Conservation (phyloP, 78 protist species). For the Acrasis kona region DNA sequence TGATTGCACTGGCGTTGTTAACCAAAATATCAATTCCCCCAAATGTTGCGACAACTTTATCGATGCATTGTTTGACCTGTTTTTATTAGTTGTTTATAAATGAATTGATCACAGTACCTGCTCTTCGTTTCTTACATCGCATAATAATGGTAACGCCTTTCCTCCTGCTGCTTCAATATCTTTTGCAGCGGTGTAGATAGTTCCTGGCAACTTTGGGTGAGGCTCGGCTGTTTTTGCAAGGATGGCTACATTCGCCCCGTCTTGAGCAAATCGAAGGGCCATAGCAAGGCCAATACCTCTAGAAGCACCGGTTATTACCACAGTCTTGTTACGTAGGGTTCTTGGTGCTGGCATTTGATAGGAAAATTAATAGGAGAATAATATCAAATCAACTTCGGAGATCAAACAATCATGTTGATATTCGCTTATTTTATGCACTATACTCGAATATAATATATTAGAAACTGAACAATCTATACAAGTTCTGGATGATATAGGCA, state of each 20-base stretch:
- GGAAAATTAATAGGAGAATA: too few relatives aligned
- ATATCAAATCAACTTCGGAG: too few relatives aligned
- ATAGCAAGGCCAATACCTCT: conserved; percentile 35
- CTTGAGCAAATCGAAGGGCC: conserved; percentile 15
- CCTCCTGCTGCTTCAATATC: conserved; percentile 16
- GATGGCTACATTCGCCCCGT: conserved; percentile 13
- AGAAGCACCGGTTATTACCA: conserved; percentile 25
- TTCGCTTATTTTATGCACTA: too few relatives aligned
- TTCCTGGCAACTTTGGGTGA: conserved; percentile 7
- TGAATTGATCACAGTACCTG: too few relatives aligned
- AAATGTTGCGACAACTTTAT: neutral
- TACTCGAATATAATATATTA: too few relatives aligned
- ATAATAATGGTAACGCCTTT: conserved; percentile 21
- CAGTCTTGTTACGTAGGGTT: neutral
- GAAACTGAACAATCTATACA: too few relatives aligned
- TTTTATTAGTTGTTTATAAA: too few relatives aligned
- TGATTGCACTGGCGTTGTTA: conserved; percentile 30
- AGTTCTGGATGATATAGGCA: too few relatives aligned
- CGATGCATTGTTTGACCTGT: neutral
- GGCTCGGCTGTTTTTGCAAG: conserved; percentile 15
- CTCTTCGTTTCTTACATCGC: conserved; percentile 7
- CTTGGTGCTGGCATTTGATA: neutral
- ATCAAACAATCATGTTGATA: too few relatives aligned
- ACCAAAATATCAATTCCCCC: conserved; percentile 24
- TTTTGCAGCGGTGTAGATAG: conserved; percentile 18